These are phyloP conservation scores for Coemansia aciculifera DNA, from an alignment of 192 early-diverging fungal species.

Conservation along the genomic window DNA sequence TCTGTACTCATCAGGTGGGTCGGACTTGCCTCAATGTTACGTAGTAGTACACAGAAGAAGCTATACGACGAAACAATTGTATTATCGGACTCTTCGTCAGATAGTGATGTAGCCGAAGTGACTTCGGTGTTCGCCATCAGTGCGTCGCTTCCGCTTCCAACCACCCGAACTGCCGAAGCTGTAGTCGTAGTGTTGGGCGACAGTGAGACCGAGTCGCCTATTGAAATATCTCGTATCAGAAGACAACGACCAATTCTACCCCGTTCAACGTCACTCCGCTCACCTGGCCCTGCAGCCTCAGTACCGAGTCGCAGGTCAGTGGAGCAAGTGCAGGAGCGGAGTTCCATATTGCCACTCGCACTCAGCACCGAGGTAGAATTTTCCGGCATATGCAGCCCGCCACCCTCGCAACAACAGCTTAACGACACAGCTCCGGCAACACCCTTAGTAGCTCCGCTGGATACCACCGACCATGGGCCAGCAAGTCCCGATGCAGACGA, in stretches of 20 bases:
- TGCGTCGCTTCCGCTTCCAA: background rate
- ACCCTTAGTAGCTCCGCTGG: background rate
- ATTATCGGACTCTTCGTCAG: background rate
- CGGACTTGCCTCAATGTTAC: background rate
- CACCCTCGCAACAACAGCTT: slow-evolving; percentile 1
- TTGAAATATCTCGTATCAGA: background rate
- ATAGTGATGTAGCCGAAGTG: background rate
- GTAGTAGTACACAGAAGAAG: background rate
- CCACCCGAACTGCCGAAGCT: background rate
- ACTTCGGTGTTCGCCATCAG: background rate
- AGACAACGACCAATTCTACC: background rate
- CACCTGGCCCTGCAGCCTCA: background rate
- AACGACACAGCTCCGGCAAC: background rate
- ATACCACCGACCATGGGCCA: background rate
- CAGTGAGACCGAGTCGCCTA: background rate
- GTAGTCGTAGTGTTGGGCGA: background rate
- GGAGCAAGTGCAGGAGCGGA: background rate
- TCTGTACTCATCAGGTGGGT: background rate
- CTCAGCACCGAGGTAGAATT: background rate
- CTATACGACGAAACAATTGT: background rate
- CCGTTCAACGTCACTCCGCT: background rate
- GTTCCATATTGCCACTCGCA: background rate
- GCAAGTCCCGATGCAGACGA: background rate
- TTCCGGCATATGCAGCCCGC: slow-evolving; percentile 3
- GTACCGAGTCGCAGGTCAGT: background rate